phyloP scores from a whole-genome alignment of 169 alveolate species.

The Cryptosporidium sp. region DNA sequence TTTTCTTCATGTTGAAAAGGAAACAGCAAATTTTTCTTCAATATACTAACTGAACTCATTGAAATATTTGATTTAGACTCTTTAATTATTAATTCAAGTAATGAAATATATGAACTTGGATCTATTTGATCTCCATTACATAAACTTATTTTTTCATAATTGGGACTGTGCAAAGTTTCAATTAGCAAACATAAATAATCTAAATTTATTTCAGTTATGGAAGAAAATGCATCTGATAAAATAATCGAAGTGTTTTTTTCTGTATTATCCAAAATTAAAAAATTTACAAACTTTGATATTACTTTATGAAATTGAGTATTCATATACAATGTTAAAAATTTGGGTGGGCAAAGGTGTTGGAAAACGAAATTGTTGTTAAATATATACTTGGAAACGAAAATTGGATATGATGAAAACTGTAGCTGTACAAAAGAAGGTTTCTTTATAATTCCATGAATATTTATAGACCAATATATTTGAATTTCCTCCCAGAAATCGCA shows the following conservation, averaged over 20 bases:
- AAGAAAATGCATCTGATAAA: conserved; percentile 8
- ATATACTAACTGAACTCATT: neutral
- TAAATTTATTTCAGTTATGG: neutral
- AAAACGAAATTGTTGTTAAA: neutral
- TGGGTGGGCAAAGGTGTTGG: conserved; percentile 11
- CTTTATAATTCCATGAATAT: neutral
- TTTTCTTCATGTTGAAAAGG: conserved; percentile 6
- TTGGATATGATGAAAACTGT: conserved; percentile 44
- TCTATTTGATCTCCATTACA: neutral
- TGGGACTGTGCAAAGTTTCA: neutral
- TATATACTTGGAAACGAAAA: neutral
- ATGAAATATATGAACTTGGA: neutral
- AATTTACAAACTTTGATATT: conserved; percentile 23
- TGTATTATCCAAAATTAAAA: neutral
- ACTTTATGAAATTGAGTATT: neutral
- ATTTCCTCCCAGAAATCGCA: conserved; percentile 28
- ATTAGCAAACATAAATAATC: neutral
- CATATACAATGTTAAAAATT: neutral
- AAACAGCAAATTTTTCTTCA: neutral
- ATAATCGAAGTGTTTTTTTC: neutral
- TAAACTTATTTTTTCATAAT: neutral
- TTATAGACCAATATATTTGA: conserved; percentile 14
- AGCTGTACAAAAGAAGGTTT: conserved; percentile 1
- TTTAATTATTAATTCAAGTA: neutral
- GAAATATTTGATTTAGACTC: neutral